These are phyloP conservation scores for Hamigera avellanea DNA, from an alignment of 495 filamentous ascomycete species.

Conservation along the genomic window DNA sequence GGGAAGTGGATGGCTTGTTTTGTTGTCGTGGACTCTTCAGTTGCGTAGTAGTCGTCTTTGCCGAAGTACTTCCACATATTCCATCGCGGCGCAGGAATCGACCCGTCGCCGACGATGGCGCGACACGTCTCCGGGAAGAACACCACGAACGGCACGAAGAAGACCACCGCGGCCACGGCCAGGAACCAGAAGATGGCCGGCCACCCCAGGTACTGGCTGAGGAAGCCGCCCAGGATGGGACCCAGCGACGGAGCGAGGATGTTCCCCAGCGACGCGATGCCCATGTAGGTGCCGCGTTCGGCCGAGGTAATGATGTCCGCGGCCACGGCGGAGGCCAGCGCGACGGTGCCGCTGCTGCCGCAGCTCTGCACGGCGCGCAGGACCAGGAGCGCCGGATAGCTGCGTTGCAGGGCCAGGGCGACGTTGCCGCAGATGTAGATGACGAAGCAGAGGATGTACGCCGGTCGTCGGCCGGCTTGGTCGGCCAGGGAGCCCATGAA, in stretches of 20 bases:
- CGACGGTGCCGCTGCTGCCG: conserved; percentile 37
- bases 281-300: conserved; percentile 40
- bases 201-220: conserved; percentile 58
- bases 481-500: conserved; percentile 41
- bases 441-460: conserved; percentile 33
- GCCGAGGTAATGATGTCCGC: conserved; percentile 32
- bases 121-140: conserved; percentile 34
- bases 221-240: conserved; percentile 51
- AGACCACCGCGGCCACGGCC: conserved; percentile 37
- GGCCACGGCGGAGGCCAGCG: conserved; percentile 31
- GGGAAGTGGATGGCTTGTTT: conserved; percentile 6
- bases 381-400: conserved; percentile 31
- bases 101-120: conserved; percentile 31
- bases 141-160: conserved; percentile 17
- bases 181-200: conserved; percentile 67
- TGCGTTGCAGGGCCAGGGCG: conserved; percentile 32
- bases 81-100: conserved; percentile 9
- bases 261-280: conserved; percentile 20
- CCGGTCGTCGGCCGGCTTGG: conserved; percentile 34
- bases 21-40: too few species aligned
- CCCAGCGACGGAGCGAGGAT: conserved; percentile 33
- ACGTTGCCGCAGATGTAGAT: conserved; percentile 38
- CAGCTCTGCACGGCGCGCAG: conserved; percentile 39
- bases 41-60: neutral
- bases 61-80: conserved; percentile 2